Percentiles rank a stretch among this genome's conserved stretches.
Evolutionary conservation across 1,139 yeast genomes (phyloP).

Genomic region (Nakaseomyces bracarensis): DNA sequence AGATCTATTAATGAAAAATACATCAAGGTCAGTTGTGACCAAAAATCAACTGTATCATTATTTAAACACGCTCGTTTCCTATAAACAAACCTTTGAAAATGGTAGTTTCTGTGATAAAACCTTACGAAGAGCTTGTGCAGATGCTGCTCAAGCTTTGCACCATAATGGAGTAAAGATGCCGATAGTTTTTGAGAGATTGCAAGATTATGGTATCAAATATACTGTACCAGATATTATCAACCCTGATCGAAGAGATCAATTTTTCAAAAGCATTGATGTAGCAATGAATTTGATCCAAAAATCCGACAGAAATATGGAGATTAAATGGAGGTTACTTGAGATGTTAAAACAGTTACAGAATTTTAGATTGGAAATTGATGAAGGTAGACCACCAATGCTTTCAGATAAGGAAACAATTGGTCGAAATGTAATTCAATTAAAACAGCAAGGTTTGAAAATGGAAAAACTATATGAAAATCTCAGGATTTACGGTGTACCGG

Average conservation of each 20-base stretch:
- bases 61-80: slow-evolving; percentile 15
- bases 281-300: slow-evolving; percentile 21
- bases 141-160: slow-evolving; percentile 22
- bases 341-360: slow-evolving; percentile 16
- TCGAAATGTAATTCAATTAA: slow-evolving; percentile 16
- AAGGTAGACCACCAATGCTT: slow-evolving; percentile 22
- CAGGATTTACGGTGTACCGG: slow-evolving; percentile 19
- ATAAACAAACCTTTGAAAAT: slow-evolving; percentile 18
- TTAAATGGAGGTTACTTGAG: slow-evolving; percentile 17
- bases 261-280: slow-evolving; percentile 22
- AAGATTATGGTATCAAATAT: slow-evolving; percentile 24
- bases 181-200: slow-evolving; percentile 21
- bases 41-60: slow-evolving; percentile 18
- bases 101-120: slow-evolving; percentile 13
- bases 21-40: slow-evolving; percentile 18
- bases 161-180: slow-evolving; percentile 31
- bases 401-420: slow-evolving; percentile 13
- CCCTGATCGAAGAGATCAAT: slow-evolving; percentile 22
- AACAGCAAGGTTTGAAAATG: slow-evolving; percentile 27
- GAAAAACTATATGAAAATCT: slow-evolving; percentile 23
- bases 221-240: slow-evolving; percentile 13
- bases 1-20: slow-evolving; percentile 17
- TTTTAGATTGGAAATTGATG: slow-evolving; percentile 21
- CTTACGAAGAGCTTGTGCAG: slow-evolving; percentile 15
- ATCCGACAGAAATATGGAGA: slow-evolving; percentile 15